These are phyloP conservation scores for Tylopilus sp. DNA, from an alignment of 1,284 basidiomycete species.

Conservation along the genomic window DNA sequence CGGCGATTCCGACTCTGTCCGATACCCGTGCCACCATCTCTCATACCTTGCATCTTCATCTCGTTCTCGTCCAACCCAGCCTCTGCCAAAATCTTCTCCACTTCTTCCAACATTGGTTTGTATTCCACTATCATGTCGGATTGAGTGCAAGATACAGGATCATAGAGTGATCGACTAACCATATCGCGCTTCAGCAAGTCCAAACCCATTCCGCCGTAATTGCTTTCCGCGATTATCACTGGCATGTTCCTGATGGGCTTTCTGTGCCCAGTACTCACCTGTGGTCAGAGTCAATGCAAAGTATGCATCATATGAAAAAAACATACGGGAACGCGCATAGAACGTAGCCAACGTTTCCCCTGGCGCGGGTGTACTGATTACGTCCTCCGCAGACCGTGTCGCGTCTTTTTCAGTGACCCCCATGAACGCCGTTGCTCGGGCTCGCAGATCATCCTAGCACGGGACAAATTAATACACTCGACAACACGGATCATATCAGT, in stretches of 20 bases:
- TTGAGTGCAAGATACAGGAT: not conserved
- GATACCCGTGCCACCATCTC: slow-evolving; percentile 42
- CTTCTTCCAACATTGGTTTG: slow-evolving; percentile 83
- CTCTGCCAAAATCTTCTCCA: slow-evolving; percentile 87
- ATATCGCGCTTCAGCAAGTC: slow-evolving; percentile 76
- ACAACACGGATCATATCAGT: not conserved
- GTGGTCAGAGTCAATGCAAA: not conserved
- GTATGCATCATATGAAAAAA: not conserved
- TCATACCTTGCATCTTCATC: slow-evolving; percentile 54
- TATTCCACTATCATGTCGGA: slow-evolving; percentile 62
- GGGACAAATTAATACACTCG: too few species aligned
- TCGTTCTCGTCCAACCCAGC: slow-evolving; percentile 92
- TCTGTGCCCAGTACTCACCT: slow-evolving; percentile 88
- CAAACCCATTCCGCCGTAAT: slow-evolving; percentile 83
- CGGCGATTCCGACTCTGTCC: slow-evolving; percentile 66
- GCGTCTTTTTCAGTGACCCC: slow-evolving; percentile 75
- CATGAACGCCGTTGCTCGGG: slow-evolving; percentile 77
- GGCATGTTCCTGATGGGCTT: slow-evolving; percentile 61
- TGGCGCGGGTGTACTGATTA: slow-evolving; percentile 85
- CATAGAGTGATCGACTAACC: slow-evolving; percentile 48
- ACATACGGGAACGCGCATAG: slow-evolving; percentile 83
- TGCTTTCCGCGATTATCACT: slow-evolving; percentile 84
- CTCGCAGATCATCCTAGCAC: slow-evolving; percentile 59
- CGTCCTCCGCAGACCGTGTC: slow-evolving; percentile 75
- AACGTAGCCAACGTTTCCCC: slow-evolving; percentile 91